phyloP scores from a whole-genome alignment of 2,329 filamentous ascomycete species.

The Westerdykella sp. region DNA sequence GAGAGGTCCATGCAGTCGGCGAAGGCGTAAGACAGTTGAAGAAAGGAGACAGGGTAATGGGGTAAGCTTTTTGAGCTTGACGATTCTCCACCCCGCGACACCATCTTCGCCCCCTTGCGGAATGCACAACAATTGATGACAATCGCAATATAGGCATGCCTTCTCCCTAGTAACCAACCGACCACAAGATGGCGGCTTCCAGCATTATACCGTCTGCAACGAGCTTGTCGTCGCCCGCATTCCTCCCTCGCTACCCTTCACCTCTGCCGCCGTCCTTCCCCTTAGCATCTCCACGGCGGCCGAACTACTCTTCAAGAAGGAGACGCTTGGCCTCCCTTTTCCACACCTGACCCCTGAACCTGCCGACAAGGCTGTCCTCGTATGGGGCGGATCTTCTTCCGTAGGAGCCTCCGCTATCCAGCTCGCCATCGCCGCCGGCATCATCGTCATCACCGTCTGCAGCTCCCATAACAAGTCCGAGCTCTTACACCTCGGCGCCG shows the following conservation, averaged over 20 bases:
- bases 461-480: conserved; percentile 28
- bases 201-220: conserved; percentile 29
- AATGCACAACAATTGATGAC: background rate
- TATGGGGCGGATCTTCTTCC: conserved; percentile 48
- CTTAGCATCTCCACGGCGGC: conserved; percentile 42
- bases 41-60: conserved; percentile 43
- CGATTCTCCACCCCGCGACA: background rate
- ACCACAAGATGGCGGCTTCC: conserved; percentile 26
- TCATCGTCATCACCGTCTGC: conserved; percentile 38
- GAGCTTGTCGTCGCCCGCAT: conserved; percentile 33
- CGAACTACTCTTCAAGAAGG: conserved; percentile 38
- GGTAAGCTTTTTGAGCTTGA: conserved; percentile 9
- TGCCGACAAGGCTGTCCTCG: conserved; percentile 37
- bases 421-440: conserved; percentile 37
- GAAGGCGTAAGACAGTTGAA: conserved; percentile 41
- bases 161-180: conserved; percentile 20
- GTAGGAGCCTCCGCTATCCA: conserved; percentile 43
- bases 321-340: conserved; percentile 35
- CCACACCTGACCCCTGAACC: conserved; percentile 31
- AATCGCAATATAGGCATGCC: conserved; percentile 12
- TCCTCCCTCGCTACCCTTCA: conserved; percentile 35
- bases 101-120: background rate
- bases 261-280: conserved; percentile 39
- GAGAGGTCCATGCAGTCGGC: conserved; percentile 44
- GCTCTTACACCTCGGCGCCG: conserved; percentile 26